Conservation (phyloP, 2,329 filamentous ascomycete species). For the Colletotrichum sp. region DNA sequence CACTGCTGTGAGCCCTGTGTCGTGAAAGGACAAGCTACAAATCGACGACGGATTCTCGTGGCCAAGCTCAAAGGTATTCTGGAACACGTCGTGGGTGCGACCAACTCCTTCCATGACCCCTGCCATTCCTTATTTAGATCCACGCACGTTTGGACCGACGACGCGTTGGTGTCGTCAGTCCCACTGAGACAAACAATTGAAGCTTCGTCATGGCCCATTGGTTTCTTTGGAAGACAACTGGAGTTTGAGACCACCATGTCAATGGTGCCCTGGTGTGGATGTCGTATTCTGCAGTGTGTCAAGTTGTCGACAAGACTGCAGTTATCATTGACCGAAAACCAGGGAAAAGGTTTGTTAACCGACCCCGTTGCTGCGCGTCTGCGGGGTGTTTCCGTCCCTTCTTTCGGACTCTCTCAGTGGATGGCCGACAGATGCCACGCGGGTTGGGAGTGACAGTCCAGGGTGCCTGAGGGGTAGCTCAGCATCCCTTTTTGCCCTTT, state of each 20-base stretch:
- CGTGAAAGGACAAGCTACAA: neutral
- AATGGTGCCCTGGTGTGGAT: neutral
- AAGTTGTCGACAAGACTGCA: neutral
- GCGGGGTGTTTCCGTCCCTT: conserved; percentile 14
- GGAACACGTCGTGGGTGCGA: neutral
- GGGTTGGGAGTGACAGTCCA: neutral
- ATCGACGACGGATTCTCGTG: neutral
- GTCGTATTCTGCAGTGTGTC: neutral
- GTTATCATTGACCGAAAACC: neutral
- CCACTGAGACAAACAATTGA: neutral
- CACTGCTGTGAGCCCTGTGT: neutral
- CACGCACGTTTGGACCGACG: neutral
- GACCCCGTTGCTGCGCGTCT: conserved; percentile 7
- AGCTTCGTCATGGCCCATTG: neutral
- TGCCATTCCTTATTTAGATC: neutral
- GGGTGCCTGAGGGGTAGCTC: neutral
- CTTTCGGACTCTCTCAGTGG: conserved; percentile 1
- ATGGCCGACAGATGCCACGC: neutral
- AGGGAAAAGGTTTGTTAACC: conserved; percentile 2
- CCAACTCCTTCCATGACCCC: neutral
- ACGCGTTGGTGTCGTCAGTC: neutral
- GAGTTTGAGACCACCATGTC: neutral
- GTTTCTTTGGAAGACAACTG: neutral
- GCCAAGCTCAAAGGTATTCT: neutral
- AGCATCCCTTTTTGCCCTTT: neutral